Conservation (phyloP, 2,329 filamentous ascomycete species). For the Neofusicoccum laricinum region DNA sequence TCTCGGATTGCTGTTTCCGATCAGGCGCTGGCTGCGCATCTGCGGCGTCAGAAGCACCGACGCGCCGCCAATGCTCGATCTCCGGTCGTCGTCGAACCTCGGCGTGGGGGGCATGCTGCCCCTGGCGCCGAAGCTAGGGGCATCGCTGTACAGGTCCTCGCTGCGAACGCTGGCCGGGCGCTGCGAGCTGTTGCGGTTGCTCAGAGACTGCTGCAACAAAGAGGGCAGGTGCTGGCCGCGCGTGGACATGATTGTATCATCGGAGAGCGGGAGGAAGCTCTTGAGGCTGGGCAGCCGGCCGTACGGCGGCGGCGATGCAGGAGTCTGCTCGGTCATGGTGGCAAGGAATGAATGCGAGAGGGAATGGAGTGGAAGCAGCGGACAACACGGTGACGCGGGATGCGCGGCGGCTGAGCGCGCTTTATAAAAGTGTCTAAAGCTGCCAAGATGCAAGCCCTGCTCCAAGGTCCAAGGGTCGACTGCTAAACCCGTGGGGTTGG, state of each 20-base stretch:
- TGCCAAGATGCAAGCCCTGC: conserved; percentile 3
- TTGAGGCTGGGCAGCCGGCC: conserved; percentile 35
- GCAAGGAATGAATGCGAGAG: not conserved
- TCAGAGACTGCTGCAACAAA: conserved; percentile 21
- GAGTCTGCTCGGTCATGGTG: conserved; percentile 17
- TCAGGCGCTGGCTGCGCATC: conserved; percentile 79
- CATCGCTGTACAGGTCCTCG: conserved; percentile 25
- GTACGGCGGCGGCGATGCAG: conserved; percentile 18
- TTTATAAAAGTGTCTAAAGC: conserved; percentile 1
- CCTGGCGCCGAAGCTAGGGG: conserved; percentile 25
- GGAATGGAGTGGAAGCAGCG: not conserved
- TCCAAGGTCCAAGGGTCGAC: not conserved
- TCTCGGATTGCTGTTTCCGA: conserved; percentile 81
- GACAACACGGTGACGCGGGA: not conserved
- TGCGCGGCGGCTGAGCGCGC: not conserved
- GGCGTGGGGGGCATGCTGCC: conserved; percentile 26
- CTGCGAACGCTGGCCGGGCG: conserved; percentile 24
- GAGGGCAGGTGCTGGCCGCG: conserved; percentile 44
- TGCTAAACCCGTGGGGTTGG: not conserved
- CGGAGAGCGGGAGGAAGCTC: conserved; percentile 41
- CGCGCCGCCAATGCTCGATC: conserved; percentile 40
- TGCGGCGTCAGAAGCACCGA: conserved; percentile 55
- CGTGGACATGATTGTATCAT: conserved; percentile 40
- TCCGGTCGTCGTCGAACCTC: conserved; percentile 24
- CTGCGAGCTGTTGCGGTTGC: not conserved